Conservation (phyloP, 106 monocot species). For the Vanilla planifolia region DNA sequence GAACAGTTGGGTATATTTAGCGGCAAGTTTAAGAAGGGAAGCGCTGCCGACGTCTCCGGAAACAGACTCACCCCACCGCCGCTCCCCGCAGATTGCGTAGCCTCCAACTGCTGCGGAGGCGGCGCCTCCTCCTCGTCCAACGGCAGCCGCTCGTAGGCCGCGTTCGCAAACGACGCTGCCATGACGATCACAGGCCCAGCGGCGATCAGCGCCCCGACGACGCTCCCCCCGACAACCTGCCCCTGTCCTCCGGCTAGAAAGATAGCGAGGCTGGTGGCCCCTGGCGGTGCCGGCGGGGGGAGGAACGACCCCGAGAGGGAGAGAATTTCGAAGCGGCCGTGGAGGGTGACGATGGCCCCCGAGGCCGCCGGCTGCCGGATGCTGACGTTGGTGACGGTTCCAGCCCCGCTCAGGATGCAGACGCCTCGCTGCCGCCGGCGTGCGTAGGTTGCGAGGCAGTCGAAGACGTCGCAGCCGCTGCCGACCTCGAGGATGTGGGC, state of each 20-base stretch:
- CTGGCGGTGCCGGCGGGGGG: background rate
- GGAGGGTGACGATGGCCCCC: background rate
- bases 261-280: background rate
- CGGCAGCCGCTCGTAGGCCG: background rate
- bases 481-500: slow-evolving; percentile 1
- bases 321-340: slow-evolving; percentile 1
- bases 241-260: slow-evolving; percentile 1
- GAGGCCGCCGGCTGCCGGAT: background rate
- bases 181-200: background rate
- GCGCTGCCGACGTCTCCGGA: background rate
- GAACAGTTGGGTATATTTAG: background rate
- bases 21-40: slow-evolving; percentile 1
- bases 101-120: background rate
- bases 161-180: background rate
- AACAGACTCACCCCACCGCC: background rate
- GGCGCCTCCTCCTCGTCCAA: background rate
- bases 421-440: slow-evolving; percentile 1
- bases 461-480: background rate
- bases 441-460: background rate
- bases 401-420: background rate
- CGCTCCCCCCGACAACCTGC: background rate
- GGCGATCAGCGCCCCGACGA: background rate
- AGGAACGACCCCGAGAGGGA: background rate
- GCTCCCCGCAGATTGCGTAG: background rate
- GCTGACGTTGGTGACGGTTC: slow-evolving; percentile 2